A percentile compares a stretch with the other conserved stretches of the same genome.
Evolutionary conservation across 306 rosid genomes (phyloP).

Genomic region (Arachis stenosperma): DNA sequence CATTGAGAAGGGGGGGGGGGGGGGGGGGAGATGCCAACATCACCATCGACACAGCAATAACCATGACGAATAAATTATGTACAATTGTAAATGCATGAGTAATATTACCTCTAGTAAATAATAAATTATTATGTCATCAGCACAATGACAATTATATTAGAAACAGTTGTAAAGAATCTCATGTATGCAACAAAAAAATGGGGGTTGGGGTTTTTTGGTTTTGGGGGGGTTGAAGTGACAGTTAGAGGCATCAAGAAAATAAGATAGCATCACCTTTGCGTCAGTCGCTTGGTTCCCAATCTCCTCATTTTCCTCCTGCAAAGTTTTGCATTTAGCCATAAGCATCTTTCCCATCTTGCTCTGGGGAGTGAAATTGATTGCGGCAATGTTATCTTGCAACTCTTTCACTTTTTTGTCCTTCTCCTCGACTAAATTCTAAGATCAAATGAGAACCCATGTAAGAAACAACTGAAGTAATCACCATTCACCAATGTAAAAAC

Average conservation of each 20-base stretch:
- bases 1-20: too few species aligned
- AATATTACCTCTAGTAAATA: slow-evolving; percentile 17
- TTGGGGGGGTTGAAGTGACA: too few species aligned
- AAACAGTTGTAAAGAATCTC: neutral
- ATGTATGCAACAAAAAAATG: too few species aligned
- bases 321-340: slow-evolving; percentile 94
- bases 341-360: slow-evolving; percentile 97
- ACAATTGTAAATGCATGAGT: neutral
- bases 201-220: too few species aligned
- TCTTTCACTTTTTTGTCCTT: slow-evolving; percentile 87
- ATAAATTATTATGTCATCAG: slow-evolving; percentile 1
- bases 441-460: slow-evolving; percentile 38
- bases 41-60: slow-evolving; percentile 26
- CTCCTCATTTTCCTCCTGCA: slow-evolving; percentile 98
- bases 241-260: neutral
- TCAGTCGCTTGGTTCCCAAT: slow-evolving; percentile 96
- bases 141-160: neutral
- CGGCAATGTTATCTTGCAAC: slow-evolving; percentile 85
- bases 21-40: neutral
- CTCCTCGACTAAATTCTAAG: slow-evolving; percentile 85
- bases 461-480: slow-evolving; percentile 27
- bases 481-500: neutral
- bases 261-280: slow-evolving; percentile 69
- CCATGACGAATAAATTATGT: slow-evolving; percentile 3
- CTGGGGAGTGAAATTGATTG: slow-evolving; percentile 82